Percentiles rank a stretch among this genome's conserved stretches.
These are phyloP conservation scores for Colletotrichum graminicola DNA, from an alignment of 2,329 filamentous ascomycete species.

Conservation along the genomic window DNA sequence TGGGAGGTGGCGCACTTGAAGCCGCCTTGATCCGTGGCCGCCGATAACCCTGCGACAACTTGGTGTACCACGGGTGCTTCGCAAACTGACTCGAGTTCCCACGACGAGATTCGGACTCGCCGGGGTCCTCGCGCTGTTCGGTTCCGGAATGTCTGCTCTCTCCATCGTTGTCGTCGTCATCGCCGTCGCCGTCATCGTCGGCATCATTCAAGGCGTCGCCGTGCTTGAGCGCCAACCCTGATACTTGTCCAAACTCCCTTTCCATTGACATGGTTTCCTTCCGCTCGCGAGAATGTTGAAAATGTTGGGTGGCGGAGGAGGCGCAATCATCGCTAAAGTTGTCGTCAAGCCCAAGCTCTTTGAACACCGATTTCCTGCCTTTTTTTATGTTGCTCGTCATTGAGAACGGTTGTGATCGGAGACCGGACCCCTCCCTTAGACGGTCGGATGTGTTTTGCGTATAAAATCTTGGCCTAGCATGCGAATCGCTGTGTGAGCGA, in stretches of 20 bases:
- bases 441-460: slow-evolving; percentile 64
- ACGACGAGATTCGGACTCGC: slow-evolving; percentile 47
- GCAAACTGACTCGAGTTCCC: slow-evolving; percentile 32
- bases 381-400: slow-evolving; percentile 62
- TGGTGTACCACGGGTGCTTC: slow-evolving; percentile 57
- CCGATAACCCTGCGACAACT: slow-evolving; percentile 53
- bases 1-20: slow-evolving; percentile 57
- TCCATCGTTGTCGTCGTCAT: slow-evolving; percentile 14
- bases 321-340: slow-evolving; percentile 47
- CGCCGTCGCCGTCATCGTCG: slow-evolving; percentile 9
- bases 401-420: slow-evolving; percentile 54
- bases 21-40: slow-evolving; percentile 59
- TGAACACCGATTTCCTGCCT: slow-evolving; percentile 65
- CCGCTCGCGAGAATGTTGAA: slow-evolving; percentile 29
- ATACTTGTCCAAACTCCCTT: slow-evolving; percentile 49
- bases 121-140: neutral
- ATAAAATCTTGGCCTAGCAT: slow-evolving; percentile 62
- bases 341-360: slow-evolving; percentile 61
- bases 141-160: slow-evolving; percentile 40
- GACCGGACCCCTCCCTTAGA: slow-evolving; percentile 60
- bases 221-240: slow-evolving; percentile 42
- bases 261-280: slow-evolving; percentile 45
- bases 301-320: slow-evolving; percentile 4
- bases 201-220: slow-evolving; percentile 34
- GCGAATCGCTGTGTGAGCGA: slow-evolving; percentile 35